phyloP scores from a whole-genome alignment of 2,329 filamentous ascomycete genomes.

The Aspergillus sojae region DNA sequence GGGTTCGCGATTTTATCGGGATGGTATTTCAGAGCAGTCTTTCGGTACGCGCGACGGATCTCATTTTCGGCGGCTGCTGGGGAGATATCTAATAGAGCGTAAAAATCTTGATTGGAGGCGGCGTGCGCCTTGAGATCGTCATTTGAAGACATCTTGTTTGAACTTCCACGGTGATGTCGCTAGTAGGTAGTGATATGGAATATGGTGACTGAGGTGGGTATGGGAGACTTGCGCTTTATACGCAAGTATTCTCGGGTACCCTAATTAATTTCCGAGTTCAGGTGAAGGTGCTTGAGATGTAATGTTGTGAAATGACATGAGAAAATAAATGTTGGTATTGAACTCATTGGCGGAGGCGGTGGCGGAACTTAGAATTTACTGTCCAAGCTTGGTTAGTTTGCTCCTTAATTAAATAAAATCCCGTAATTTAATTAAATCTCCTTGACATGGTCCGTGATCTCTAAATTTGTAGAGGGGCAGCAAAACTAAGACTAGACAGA shows the following conservation, averaged over 20 bases:
- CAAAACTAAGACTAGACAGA: no score
- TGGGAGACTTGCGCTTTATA: neutral
- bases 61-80: slow-evolving; percentile 68
- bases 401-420: no score
- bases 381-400: neutral
- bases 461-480: no score
- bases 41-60: slow-evolving; percentile 81
- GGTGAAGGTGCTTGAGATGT: neutral
- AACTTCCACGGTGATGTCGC: neutral
- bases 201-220: neutral
- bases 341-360: slow-evolving; percentile 5
- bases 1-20: slow-evolving; percentile 82
- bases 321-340: slow-evolving; percentile 11
- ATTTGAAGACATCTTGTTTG: slow-evolving; percentile 34
- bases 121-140: slow-evolving; percentile 61
- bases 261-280: neutral
- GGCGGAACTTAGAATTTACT: neutral
- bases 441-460: no score
- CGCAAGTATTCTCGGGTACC: neutral
- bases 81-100: slow-evolving; percentile 71
- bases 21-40: slow-evolving; percentile 85
- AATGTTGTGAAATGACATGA: neutral
- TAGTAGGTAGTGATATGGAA: neutral
- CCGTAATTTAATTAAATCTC: no score
- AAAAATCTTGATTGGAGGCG: slow-evolving; percentile 70